Base-by-base conservation (phyloP, 176 grass and related monocot species). In the Raddia distichophylla region DNA sequence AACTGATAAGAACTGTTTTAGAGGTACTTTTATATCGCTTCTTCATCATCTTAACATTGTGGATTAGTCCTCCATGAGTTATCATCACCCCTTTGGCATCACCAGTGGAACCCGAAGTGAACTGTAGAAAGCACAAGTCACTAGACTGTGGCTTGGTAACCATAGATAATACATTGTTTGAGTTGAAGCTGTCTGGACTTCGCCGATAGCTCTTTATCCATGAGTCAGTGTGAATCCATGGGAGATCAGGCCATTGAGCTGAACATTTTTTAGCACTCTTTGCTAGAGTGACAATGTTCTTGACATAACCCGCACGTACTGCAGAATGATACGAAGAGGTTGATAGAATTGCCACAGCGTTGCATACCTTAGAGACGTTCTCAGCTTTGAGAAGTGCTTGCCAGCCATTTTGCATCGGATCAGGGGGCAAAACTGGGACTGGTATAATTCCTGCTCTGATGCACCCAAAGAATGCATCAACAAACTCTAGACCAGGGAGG, bases 71-170 rank as follows among this genome's bases (percentile, higher is more conserved):
- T 64, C 88, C 85, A 80, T 93, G 88, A 86, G 91, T 93, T 76
- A 93, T 93, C 91, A 93, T 93, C 74, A 93, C 91, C 5, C 91
- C 91, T 79, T 93, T 93, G 45, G 91, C 88, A 50, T 93, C 91
- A 67, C 91, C 91, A 67, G 91, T 93, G 56, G 91, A 93, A 71
- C 91, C 91, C 11, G 91, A 93, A 60, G 91, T 93, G 79, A 93
- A 93, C 55, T 93, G 91, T 10, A 93, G 85, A 88, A 93, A 93
- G 74, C 91, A 93, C 71, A 93, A 50, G 20, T 88, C 88, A 80
- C 86, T 85, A 59, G 82, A 70, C 34, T 60, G 72, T 52, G 78
- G 55, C 44, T 93, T 73, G 18, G 44, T 61, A 60, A 59, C 74
- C 79, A 62, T 76, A 84, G 67, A 49, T 27, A 60, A 71, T 70